Evolutionary conservation across 129 eudicot genomes (phyloP), one percentile per base, ranked within the genome.

Genomic region (Chrysanthemum makinoi): DNA sequence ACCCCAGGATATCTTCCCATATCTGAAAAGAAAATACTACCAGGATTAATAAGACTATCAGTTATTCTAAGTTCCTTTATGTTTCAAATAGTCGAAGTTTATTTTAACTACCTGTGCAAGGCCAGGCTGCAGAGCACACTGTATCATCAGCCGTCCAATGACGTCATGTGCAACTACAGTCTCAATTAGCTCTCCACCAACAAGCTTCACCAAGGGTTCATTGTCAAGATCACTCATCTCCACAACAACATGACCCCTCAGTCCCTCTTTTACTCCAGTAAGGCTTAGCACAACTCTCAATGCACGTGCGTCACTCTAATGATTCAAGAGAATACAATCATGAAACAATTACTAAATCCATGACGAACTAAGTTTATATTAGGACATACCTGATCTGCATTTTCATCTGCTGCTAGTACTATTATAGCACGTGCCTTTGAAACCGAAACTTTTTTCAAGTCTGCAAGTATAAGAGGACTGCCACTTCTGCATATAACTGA

Each of bases 91-190:
- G 8, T 22, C 0, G 22, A 18, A 20, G 15, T 24, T 62, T 24
- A 48, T 72, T 54, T 63, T 18, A 66, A 62, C 71, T 78, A 95
- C 99, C 94, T 90, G 99, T 46, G 99, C 99, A 81, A 95, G 97
- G 72, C 99, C 99, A 74, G 99, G 99, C 83, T 95, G 99, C 54
- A 95, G 84, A 72, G 99, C 99, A 86, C 99, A 95, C 68, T 95
- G 99, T 76, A 95, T 95, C 99, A 95, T 95, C 78, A 95, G 75
- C 26, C 99, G 83, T 46, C 99, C 99, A 81, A 95, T 95, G 50
- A 95, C 99, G 39, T 94, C 99, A 84, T 95, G 99, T 0, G 97
- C 99, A 75, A 95, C 99, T 78, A 94, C 99, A 2, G 96, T 94
- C 76, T 94, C 99, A 56, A 94, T 86, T 3, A 94, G 91, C 68